Evolutionary conservation across 177 flowering plant genomes (phyloP).

Genomic region (Tripterygium wilfordii): DNA sequence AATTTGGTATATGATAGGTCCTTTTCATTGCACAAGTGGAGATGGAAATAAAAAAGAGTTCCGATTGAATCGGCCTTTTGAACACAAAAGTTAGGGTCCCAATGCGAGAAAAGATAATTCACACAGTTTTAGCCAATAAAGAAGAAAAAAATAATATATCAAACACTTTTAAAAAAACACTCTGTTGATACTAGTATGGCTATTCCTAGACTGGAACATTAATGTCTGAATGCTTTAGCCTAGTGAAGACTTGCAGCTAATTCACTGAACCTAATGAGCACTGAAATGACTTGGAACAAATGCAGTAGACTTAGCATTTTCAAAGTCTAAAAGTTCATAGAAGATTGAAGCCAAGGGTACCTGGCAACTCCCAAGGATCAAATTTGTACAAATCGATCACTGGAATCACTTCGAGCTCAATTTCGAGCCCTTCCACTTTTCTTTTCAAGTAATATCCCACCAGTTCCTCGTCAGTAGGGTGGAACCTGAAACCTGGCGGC

Average conservation of each 20-base stretch:
- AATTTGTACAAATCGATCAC: constrained; percentile 79
- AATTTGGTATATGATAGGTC: no score
- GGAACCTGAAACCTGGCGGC: constrained; percentile 93
- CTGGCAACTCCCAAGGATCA: constrained; percentile 97
- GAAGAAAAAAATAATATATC: constrained; percentile 9
- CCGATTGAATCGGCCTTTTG: constrained; percentile 15
- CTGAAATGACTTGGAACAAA: no score
- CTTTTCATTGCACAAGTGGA: no score
- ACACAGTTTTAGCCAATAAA: constrained; percentile 3
- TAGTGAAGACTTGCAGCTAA: no score
- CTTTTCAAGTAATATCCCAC: constrained; percentile 79
- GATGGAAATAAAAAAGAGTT: neutral
- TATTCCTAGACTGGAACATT: no score
- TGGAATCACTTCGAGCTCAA: constrained; percentile 92
- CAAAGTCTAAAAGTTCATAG: no score
- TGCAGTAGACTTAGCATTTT: no score
- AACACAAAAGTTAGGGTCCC: constrained; percentile 20
- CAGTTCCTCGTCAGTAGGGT: constrained; percentile 89
- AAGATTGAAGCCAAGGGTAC: constrained; percentile 28
- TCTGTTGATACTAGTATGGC: no score
- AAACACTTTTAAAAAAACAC: no score
- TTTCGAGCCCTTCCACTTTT: constrained; percentile 66
- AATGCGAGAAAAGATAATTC: constrained; percentile 14
- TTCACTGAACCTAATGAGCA: no score
- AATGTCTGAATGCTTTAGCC: no score